These are phyloP conservation scores for Naematelia encephala DNA, from an alignment of 768 basidiomycete genomes.

Conservation along the genomic window DNA sequence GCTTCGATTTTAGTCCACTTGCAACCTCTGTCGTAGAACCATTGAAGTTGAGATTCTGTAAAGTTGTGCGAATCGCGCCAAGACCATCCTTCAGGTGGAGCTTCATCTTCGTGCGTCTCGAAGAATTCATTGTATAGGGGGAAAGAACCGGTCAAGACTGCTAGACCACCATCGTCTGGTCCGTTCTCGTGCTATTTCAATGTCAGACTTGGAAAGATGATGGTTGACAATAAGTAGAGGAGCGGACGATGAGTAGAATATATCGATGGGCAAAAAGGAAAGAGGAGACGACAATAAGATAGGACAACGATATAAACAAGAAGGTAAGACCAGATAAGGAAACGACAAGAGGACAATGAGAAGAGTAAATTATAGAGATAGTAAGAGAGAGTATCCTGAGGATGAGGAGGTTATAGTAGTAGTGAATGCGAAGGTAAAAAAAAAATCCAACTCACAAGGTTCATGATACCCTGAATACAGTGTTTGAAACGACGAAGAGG, in stretches of 20 bases:
- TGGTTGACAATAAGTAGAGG: too few species aligned
- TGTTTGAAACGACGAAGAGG: conserved; percentile 18
- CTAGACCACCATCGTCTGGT: conserved; percentile 51
- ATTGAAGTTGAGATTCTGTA: conserved; percentile 35
- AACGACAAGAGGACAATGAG: too few species aligned
- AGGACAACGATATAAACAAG: too few species aligned
- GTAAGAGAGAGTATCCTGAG: not conserved
- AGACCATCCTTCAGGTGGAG: conserved; percentile 19
- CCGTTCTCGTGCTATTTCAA: conserved; percentile 43
- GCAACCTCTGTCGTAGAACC: conserved; percentile 51
- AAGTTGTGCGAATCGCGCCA: conserved; percentile 24
- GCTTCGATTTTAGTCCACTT: conserved; percentile 48
- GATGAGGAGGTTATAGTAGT: too few species aligned
- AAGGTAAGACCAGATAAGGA: too few species aligned
- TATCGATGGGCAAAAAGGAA: too few species aligned
- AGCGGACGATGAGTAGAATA: too few species aligned
- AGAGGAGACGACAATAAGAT: too few species aligned
- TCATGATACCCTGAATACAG: conserved; percentile 37
- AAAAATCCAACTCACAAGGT: conserved; percentile 28
- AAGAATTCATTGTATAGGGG: conserved; percentile 48
- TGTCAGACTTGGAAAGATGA: not conserved
- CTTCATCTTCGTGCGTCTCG: conserved; percentile 31
- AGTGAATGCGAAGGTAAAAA: too few species aligned
- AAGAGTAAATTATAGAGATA: not conserved
- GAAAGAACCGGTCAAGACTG: conserved; percentile 49